Base-by-base conservation (phyloP, 306 rosid species). In the Bauhinia variegata region DNA sequence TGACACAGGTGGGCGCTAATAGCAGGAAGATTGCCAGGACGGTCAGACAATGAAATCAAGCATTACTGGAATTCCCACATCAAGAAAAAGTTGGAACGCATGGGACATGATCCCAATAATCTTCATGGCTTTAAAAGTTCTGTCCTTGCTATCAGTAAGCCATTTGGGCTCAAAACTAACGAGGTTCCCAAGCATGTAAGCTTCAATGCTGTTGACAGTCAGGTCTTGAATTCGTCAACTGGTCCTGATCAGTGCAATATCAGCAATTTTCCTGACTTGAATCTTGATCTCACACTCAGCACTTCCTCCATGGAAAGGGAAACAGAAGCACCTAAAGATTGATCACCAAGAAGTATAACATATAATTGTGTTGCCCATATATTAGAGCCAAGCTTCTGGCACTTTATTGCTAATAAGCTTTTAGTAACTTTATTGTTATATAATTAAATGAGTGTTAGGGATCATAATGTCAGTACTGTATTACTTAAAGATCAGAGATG, bases 1-100 rank as follows among this genome's bases (percentile, higher is more conserved):
- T 23, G 49, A 28, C n/a, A n/a, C 46, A 83, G 87, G 77, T 79
- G 87, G 87, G 73, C 87, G 7, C 63, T 83, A 13, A 83, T 83
- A 79, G 87, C 87, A 0, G 80, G 85, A 49, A 73, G 87, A 42
- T 51, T 83, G 38, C 87, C 87, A 4, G 85, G 87, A 76, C 72
- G 87, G 48, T 79, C 84, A 3, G 85, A 75, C 47, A 82, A 65
- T 30, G 84, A 79, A 65, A 75, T 80, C n/a, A 80, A 80, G 79
- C 76, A 76, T 28, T 72, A 80, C 69, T 76, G 85, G 85, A 76
- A 80, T 47, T 62, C 73, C 9, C 76, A 80, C n/a, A 56, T 76
- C 12, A 80, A 43, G 23, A 76, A 80, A 16, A 80, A 72, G 70
- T 15, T 76, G 15, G 19, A n/a, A 28, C 54, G 39, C 19, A 67